Evolutionary conservation across 2,329 filamentous ascomycete genomes (phyloP).

Genomic region (Fusarium tjaetaba): DNA sequence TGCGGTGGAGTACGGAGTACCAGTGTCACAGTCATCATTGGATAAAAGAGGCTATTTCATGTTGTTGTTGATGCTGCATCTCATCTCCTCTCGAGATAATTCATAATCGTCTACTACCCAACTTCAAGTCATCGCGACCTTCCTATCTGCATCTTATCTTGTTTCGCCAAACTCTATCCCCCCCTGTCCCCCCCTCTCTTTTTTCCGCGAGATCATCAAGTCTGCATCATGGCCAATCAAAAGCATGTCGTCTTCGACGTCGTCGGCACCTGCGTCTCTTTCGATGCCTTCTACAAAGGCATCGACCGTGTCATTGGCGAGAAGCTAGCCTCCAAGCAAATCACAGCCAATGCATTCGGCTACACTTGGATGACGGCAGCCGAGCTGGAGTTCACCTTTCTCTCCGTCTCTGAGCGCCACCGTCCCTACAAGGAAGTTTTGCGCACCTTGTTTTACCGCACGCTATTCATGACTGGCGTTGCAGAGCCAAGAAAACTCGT

Average conservation of each 20-base stretch:
- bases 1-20: neutral
- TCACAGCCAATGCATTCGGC: slow-evolving; percentile 4
- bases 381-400: slow-evolving; percentile 4
- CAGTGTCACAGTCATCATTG: neutral
- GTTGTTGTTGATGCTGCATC: neutral
- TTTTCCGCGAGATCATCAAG: no score
- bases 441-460: neutral
- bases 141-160: neutral
- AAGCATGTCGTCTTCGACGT: slow-evolving; percentile 6
- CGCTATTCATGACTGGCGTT: slow-evolving; percentile 43
- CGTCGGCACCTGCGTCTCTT: neutral
- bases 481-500: slow-evolving; percentile 47
- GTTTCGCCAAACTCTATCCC: neutral
- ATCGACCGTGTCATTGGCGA: neutral
- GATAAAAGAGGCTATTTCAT: neutral
- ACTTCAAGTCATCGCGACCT: neutral
- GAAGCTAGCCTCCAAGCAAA: neutral
- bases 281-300: neutral
- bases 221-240: slow-evolving; percentile 1
- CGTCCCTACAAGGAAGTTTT: slow-evolving; percentile 46
- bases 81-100: neutral
- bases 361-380: slow-evolving; percentile 8
- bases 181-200: no score
- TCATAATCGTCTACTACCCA: neutral
- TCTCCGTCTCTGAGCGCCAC: slow-evolving; percentile 3